A percentile compares a stretch with the other conserved stretches of the same genome.
phyloP scores from a whole-genome alignment of 768 basidiomycete genomes.

The Podaxis sp. region DNA sequence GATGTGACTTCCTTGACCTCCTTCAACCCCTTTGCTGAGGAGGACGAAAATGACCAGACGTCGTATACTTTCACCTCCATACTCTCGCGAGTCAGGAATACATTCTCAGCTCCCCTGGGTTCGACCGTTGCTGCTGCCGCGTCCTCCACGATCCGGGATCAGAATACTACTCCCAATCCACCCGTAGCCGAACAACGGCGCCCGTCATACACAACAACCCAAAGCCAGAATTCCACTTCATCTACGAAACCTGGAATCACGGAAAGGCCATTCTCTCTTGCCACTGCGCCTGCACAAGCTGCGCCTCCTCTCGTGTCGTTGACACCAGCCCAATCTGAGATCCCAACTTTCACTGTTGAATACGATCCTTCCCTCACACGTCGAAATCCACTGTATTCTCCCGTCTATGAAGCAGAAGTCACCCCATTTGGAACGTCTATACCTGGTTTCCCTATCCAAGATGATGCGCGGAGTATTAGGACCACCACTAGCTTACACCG shows the following conservation, averaged over 20 bases:
- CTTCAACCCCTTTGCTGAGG: constrained; percentile 91
- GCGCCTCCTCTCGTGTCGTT: constrained; percentile 85
- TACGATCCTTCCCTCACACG: constrained; percentile 61
- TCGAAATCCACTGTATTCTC: constrained; percentile 46
- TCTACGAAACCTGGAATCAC: constrained; percentile 45
- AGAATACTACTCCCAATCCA: constrained; percentile 31
- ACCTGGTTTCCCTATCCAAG: constrained; percentile 90
- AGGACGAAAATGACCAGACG: constrained; percentile 87
- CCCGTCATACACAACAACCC: constrained; percentile 49
- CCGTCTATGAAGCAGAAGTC: constrained; percentile 57
- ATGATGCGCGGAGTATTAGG: constrained; percentile 86
- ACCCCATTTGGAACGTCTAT: constrained; percentile 71
- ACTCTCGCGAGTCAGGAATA: constrained; percentile 79
- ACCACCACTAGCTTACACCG: constrained; percentile 70
- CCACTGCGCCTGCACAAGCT: constrained; percentile 50
- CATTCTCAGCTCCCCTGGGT: constrained; percentile 66
- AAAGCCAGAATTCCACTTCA: constrained; percentile 46
- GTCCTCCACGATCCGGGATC: constrained; percentile 28
- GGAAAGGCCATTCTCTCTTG: constrained; percentile 62
- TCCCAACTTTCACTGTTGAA: constrained; percentile 67
- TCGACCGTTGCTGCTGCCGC: constrained; percentile 44
- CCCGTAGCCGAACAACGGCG: constrained; percentile 51
- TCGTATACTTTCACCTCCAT: constrained; percentile 82
- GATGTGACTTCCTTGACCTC: constrained; percentile 79
- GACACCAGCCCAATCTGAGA: constrained; percentile 82